These are phyloP conservation scores for sunflower (Helianthus annuus) DNA, from an alignment of 129 eudicot species.

Conservation along the genomic window DNA sequence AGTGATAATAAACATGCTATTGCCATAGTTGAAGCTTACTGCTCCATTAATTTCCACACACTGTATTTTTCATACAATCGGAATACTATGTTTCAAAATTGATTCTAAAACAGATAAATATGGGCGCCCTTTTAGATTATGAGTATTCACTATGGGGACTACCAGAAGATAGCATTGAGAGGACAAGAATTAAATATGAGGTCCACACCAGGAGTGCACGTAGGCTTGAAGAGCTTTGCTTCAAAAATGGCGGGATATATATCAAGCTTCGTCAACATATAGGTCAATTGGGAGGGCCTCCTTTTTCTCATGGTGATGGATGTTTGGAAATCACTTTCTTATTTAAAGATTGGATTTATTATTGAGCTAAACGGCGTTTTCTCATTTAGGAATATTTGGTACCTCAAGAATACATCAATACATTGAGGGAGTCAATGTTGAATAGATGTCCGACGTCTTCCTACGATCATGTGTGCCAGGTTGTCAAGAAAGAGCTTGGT, in stretches of 20 bases:
- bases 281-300: slow-evolving; percentile 70
- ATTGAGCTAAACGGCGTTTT: neutral
- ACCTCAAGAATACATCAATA: slow-evolving; percentile 80
- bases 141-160: slow-evolving; percentile 82
- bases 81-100: neutral
- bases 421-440: slow-evolving; percentile 82
- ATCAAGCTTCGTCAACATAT: slow-evolving; percentile 96
- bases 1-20: slow-evolving; percentile 1
- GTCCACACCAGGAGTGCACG: slow-evolving; percentile 84
- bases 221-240: slow-evolving; percentile 79
- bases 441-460: slow-evolving; percentile 94
- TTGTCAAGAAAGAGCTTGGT: slow-evolving; percentile 91
- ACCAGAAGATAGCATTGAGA: slow-evolving; percentile 71
- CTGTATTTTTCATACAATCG: neutral
- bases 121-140: slow-evolving; percentile 52
- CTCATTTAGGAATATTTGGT: slow-evolving; percentile 78
- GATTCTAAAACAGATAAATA: slow-evolving; percentile 22
- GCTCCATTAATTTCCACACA: neutral
- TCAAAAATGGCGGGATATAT: slow-evolving; percentile 89
- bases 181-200: slow-evolving; percentile 65
- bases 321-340: neutral
- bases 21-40: neutral
- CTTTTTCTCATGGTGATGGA: slow-evolving; percentile 8
- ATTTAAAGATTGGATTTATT: slow-evolving; percentile 1
- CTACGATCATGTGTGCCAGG: slow-evolving; percentile 80